Evolutionary conservation across 2,329 filamentous ascomycete species (phyloP), one percentile per base, ranked within the genome.

Genomic region (Talaromyces sp.): DNA sequence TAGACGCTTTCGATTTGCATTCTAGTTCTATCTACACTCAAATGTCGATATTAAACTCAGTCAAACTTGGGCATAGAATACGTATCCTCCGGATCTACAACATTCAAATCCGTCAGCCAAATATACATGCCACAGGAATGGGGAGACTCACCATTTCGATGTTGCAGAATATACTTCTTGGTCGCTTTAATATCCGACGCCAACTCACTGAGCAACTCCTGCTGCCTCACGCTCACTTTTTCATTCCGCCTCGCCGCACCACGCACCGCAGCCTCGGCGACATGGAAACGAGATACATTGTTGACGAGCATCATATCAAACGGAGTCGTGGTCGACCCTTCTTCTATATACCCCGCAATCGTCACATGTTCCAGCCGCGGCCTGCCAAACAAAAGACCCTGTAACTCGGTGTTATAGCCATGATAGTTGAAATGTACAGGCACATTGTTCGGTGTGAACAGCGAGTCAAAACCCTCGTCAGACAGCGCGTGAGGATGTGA

Each of bases 231-330:
- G 59, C 72, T 74, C 0, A 86, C 75, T 63, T 76, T 76, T 32
- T 80, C 75, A 60, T 86, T 86, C 3, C 70, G 64, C 65, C 71
- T 73, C 0, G 80, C 76, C 0, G 73, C 84, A 1, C 78, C 80
- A 50, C 71, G 73, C 55, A 88, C 66, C 2, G 85, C 86, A 11
- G 79, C 72, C 63, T 80, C 76, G 0, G 83, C 84, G 21, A 88
- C 78, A 68, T 88, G 80, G 65, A 82, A 89, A 49, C 86, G 75
- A 19, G 81, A 86, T 1, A 86, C 83, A 21, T 75, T 66, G 66
- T 89, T 89, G 4, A 82, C 71, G 1, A 89, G 76, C 85, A 88
- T 85, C 86, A 89, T 89, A 66, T 88, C 84, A 65, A 89, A 88
- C 1, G 86, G 86, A 2, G 86, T 89, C 0, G 86, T 89, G 0